These are phyloP conservation scores for Lagenidium giganteum DNA, from an alignment of 352 stramenopile species.

Conservation along the genomic window DNA sequence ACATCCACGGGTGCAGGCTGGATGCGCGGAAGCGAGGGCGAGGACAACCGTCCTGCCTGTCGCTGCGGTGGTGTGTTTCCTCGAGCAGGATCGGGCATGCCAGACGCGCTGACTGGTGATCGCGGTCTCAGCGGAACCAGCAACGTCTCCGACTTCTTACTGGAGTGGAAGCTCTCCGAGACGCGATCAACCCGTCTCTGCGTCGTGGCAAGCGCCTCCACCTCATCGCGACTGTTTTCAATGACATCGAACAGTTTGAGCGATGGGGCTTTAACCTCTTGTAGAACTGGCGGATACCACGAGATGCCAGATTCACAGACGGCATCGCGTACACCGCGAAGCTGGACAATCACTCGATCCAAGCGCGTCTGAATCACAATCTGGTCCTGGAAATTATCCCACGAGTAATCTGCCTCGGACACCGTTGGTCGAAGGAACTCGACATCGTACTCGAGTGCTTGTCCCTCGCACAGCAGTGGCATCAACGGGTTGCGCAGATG, in stretches of 20 bases:
- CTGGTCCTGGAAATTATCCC: constrained; percentile 67
- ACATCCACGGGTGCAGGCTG: constrained; percentile 10
- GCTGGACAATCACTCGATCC: constrained; percentile 30
- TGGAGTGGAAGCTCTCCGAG: constrained; percentile 31
- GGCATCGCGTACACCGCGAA: constrained; percentile 8
- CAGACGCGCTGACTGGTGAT: too few species aligned
- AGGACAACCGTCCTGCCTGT: too few species aligned
- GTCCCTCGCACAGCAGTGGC: constrained; percentile 10
- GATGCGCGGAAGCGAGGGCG: too few species aligned
- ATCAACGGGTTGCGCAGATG: constrained; percentile 10
- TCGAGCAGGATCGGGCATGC: too few species aligned
- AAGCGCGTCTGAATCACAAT: constrained; percentile 55
- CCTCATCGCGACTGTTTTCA: constrained; percentile 8
- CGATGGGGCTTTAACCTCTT: constrained; percentile 32
- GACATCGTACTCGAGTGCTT: constrained; percentile 18
- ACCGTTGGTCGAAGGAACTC: constrained; percentile 30
- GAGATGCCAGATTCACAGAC: constrained; percentile 12
- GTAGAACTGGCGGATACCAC: constrained; percentile 19
- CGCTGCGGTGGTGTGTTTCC: too few species aligned
- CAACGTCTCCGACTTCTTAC: constrained; percentile 10
- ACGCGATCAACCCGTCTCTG: too few species aligned
- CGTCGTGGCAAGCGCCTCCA: too few species aligned
- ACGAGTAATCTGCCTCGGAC: constrained; percentile 40
- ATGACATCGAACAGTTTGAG: constrained; percentile 58
- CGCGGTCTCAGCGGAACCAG: constrained; percentile 17